These are phyloP conservation scores for Chrysoporthe puriensis DNA, from an alignment of 2,329 filamentous ascomycete genomes.

Conservation along the genomic window DNA sequence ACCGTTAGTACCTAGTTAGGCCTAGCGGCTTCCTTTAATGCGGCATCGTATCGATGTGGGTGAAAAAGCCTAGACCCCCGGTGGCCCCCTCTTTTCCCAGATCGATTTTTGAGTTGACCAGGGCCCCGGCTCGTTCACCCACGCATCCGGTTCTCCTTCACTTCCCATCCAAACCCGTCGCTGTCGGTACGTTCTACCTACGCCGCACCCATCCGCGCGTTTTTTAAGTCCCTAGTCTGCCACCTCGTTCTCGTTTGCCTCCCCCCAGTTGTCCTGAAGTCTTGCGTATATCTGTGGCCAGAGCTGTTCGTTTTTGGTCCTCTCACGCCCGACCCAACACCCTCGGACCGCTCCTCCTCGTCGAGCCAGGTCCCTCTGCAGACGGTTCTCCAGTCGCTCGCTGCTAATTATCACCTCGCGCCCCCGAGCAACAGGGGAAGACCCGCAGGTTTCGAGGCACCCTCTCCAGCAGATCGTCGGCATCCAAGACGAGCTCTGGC, in stretches of 20 bases:
- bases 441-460: slow-evolving; percentile 27
- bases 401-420: neutral
- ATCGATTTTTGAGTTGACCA: slow-evolving; percentile 11
- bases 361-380: neutral
- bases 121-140: slow-evolving; percentile 8
- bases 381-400: slow-evolving; percentile 4
- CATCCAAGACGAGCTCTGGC: neutral
- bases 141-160: slow-evolving; percentile 16
- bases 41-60: neutral
- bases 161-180: neutral
- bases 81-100: slow-evolving; percentile 3
- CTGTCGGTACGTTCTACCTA: neutral
- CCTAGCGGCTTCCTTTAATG: neutral
- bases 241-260: slow-evolving; percentile 11
- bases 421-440: neutral
- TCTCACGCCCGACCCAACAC: neutral
- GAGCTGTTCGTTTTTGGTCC: slow-evolving; percentile 6
- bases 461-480: slow-evolving; percentile 7
- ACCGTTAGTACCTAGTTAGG: neutral
- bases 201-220: slow-evolving; percentile 1
- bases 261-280: neutral
- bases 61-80: slow-evolving; percentile 10
- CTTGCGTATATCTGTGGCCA: slow-evolving; percentile 7
- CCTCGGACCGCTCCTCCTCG: neutral
- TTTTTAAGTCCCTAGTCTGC: slow-evolving; percentile 13